Evolutionary conservation across 2,329 filamentous ascomycete species (phyloP).

Genomic region (Fusarium albidum): DNA sequence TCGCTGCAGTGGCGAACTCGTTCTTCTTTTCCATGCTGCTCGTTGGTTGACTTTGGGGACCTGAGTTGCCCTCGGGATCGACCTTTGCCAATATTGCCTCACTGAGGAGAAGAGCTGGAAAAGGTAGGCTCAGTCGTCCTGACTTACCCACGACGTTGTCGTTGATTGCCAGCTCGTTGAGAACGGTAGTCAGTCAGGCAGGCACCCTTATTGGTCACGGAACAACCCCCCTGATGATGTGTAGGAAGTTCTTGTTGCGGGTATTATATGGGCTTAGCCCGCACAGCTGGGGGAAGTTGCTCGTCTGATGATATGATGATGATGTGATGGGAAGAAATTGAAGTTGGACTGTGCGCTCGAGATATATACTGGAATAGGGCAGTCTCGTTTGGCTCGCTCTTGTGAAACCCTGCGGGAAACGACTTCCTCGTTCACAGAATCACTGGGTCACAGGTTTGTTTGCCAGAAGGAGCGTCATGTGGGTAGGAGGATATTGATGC

Average conservation of each 20-base stretch:
- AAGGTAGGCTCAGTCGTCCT: too few relatives aligned
- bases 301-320: constrained; percentile 25
- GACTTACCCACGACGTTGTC: too few relatives aligned
- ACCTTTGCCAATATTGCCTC: constrained; percentile 10
- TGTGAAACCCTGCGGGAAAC: constrained; percentile 1
- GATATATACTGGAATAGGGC: constrained; percentile 8
- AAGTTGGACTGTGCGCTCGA: constrained; percentile 19
- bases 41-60: not conserved
- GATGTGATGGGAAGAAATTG: constrained; percentile 23
- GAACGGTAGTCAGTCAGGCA: constrained; percentile 13
- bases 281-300: constrained; percentile 5
- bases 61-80: not conserved
- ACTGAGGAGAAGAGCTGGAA: constrained; percentile 16
- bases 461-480: constrained; percentile 36
- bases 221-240: constrained; percentile 5
- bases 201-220: constrained; percentile 13
- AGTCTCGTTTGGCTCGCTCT: constrained; percentile 5
- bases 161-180: not conserved
- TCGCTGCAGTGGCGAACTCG: constrained; percentile 40
- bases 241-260: not conserved
- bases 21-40: constrained; percentile 34
- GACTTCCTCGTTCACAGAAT: constrained; percentile 13
- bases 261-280: constrained; percentile 10
- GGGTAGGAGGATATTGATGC: constrained; percentile 26
- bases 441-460: constrained; percentile 26